These are phyloP conservation scores for Paratinospora sagittata DNA, from an alignment of 164 flowering plant species.

Conservation along the genomic window DNA sequence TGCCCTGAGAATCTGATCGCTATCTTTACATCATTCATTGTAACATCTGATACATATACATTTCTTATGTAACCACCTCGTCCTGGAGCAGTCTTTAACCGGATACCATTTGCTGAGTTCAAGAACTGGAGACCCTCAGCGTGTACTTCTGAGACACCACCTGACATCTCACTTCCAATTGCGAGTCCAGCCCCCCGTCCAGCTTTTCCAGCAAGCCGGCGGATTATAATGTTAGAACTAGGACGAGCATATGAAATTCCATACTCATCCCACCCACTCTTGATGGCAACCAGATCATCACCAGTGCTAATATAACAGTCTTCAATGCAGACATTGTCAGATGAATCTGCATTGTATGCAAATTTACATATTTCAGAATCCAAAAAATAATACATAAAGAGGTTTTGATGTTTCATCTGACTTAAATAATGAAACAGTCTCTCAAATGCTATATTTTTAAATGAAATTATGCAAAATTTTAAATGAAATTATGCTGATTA, in stretches of 20 bases:
- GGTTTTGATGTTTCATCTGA: background rate
- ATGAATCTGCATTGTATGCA: conserved; percentile 47
- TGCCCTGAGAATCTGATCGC: conserved; percentile 45
- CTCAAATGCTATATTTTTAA: background rate
- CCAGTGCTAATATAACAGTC: conserved; percentile 72
- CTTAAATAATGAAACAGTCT: background rate
- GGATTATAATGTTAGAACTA: conserved; percentile 47
- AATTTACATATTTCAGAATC: conserved; percentile 10
- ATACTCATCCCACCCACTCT: conserved; percentile 84
- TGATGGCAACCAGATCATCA: conserved; percentile 58
- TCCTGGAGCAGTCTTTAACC: conserved; percentile 61
- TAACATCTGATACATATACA: conserved; percentile 37
- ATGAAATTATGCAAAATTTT: no score
- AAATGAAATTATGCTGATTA: background rate
- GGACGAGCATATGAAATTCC: conserved; percentile 65
- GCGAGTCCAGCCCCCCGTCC: conserved; percentile 47
- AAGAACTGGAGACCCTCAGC: conserved; percentile 44
- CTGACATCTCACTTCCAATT: conserved; percentile 92
- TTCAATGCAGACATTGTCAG: conserved; percentile 59
- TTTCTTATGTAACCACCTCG: conserved; percentile 68
- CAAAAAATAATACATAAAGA: background rate
- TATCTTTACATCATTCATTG: conserved; percentile 32
- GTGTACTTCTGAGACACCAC: conserved; percentile 62
- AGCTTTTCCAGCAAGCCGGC: conserved; percentile 36
- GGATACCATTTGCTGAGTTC: conserved; percentile 45